A percentile compares a stretch with the other conserved stretches of the same genome.
These are phyloP conservation scores for Pleurotus salmoneostramineus DNA, from an alignment of 768 basidiomycete species.

Conservation along the genomic window DNA sequence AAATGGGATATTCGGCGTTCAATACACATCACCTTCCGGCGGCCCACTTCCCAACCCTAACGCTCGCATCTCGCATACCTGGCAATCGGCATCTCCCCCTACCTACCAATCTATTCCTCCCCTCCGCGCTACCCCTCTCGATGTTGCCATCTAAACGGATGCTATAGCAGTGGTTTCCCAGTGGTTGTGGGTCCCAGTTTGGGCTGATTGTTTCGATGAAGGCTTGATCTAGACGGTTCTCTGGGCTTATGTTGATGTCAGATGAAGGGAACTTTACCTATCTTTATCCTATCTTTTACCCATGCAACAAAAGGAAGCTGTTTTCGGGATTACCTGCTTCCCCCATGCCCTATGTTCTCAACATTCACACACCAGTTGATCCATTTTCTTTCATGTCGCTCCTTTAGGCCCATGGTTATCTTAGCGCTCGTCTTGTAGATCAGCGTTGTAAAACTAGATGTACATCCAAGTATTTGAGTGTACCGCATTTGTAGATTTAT, in stretches of 20 bases:
- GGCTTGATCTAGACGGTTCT: neutral
- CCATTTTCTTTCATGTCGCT: neutral
- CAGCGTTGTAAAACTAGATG: neutral
- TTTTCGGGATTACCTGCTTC: neutral
- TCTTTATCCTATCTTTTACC: neutral
- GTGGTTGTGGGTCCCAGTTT: neutral
- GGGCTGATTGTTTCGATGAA: neutral
- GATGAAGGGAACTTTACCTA: neutral
- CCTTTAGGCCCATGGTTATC: neutral
- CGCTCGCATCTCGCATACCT: slow-evolving; percentile 47
- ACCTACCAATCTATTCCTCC: neutral
- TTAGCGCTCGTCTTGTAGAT: neutral
- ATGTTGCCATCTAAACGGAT: neutral
- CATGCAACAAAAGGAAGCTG: neutral
- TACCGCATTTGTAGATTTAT: slow-evolving; percentile 2
- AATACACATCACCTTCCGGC: neutral
- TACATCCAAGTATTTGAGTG: neutral
- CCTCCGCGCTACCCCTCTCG: neutral
- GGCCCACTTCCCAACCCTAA: slow-evolving; percentile 56
- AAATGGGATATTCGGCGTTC: slow-evolving; percentile 2
- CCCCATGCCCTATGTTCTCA: neutral
- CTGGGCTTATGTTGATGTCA: neutral
- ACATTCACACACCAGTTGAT: too few relatives aligned
- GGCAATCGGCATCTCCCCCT: slow-evolving; percentile 5
- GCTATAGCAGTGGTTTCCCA: neutral